These are phyloP conservation scores for Pythium oligandrum DNA, from an alignment of 352 stramenopile species.

Conservation along the genomic window DNA sequence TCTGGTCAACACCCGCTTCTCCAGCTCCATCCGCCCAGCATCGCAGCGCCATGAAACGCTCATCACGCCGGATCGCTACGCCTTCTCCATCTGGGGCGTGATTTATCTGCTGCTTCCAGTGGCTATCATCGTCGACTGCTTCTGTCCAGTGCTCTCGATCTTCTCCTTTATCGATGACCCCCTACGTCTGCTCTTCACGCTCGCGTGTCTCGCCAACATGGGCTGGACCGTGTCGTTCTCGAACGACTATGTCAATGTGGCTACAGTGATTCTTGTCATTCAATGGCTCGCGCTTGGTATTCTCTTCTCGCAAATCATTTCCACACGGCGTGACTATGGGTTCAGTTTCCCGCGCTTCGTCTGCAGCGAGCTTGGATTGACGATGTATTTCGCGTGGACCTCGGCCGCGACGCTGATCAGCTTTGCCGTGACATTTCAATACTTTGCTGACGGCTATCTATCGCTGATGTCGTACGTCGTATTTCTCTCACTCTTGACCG, in stretches of 20 bases:
- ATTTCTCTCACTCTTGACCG: conserved; percentile 48
- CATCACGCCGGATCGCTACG: conserved; percentile 68
- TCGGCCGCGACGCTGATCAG: conserved; percentile 66
- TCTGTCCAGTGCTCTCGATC: conserved; percentile 52
- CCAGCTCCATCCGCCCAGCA: conserved; percentile 29
- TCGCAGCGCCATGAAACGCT: conserved; percentile 64
- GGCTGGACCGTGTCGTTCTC: conserved; percentile 70
- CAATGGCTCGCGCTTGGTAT: conserved; percentile 58
- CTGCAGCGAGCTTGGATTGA: conserved; percentile 54
- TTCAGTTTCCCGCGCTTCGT: conserved; percentile 49
- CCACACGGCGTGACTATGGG: conserved; percentile 29
- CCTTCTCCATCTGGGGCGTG: conserved; percentile 75
- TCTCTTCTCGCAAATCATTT: conserved; percentile 53
- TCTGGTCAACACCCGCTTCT: background rate
- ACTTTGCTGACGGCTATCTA: conserved; percentile 38
- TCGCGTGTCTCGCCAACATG: conserved; percentile 65
- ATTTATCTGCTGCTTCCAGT: conserved; percentile 71
- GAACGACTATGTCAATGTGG: conserved; percentile 52
- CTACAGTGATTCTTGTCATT: conserved; percentile 44
- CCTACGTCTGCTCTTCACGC: conserved; percentile 53
- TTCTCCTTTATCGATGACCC: conserved; percentile 37
- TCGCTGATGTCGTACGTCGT: conserved; percentile 52
- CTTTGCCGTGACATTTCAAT: conserved; percentile 55
- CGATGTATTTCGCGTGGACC: conserved; percentile 73
- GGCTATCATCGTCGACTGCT: conserved; percentile 60